phyloP scores from a whole-genome alignment of 176 grass and related monocot species.

The Ananas comosus region DNA sequence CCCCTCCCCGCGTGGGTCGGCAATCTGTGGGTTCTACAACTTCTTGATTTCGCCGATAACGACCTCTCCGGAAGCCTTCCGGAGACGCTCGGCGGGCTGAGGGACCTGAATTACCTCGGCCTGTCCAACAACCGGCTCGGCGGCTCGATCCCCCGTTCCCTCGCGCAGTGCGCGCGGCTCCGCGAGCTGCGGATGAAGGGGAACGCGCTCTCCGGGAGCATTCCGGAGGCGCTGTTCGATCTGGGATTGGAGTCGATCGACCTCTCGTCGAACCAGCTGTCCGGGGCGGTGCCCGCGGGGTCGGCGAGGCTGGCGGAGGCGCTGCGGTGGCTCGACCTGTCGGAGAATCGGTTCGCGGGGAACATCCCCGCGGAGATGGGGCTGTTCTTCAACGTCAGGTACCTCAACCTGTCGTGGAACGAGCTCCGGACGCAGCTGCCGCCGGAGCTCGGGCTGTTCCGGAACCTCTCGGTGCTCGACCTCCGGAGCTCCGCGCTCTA shows the following conservation, averaged over 20 bases:
- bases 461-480: conserved; percentile 71
- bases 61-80: conserved; percentile 48
- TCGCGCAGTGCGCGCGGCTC: conserved; percentile 53
- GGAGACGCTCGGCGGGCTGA: conserved; percentile 52
- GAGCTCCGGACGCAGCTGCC: conserved; percentile 70
- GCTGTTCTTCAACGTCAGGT: conserved; percentile 49
- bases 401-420: conserved; percentile 79
- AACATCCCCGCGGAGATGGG: conserved; percentile 63
- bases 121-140: conserved; percentile 52
- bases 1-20: conserved; percentile 56
- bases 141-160: conserved; percentile 39
- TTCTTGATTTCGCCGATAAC: conserved; percentile 65
- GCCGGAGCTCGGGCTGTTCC: conserved; percentile 57
- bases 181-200: conserved; percentile 44
- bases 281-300: conserved; percentile 41
- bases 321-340: conserved; percentile 69
- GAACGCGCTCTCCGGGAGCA: conserved; percentile 53
- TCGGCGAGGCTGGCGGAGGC: conserved; percentile 47
- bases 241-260: conserved; percentile 67
- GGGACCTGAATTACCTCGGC: conserved; percentile 71
- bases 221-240: conserved; percentile 61
- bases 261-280: conserved; percentile 67
- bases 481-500: conserved; percentile 53
- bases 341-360: conserved; percentile 51
- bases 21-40: conserved; percentile 38